Evolutionary conservation across 495 filamentous ascomycete genomes (phyloP).

Genomic region (Penicillium samsonianum): DNA sequence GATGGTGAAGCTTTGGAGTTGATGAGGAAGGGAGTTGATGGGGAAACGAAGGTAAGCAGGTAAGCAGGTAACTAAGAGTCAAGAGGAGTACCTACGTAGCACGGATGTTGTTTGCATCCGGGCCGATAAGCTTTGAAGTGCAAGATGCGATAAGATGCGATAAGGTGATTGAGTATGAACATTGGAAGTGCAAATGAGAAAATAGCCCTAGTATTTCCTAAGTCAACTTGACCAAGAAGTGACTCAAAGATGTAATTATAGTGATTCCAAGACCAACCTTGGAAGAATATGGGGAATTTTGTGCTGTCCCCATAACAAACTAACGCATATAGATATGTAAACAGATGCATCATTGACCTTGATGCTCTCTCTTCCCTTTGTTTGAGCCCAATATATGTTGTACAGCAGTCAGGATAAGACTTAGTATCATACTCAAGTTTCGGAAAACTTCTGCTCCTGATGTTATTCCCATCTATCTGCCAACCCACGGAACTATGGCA

Average conservation of each 20-base stretch:
- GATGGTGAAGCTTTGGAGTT: background rate
- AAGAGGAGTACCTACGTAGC: too few relatives aligned
- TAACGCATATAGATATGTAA: background rate
- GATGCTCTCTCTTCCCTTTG: too few relatives aligned
- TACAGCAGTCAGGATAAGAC: background rate
- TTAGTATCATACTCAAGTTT: background rate
- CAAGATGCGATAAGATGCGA: constrained; percentile 5
- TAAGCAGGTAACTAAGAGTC: too few relatives aligned
- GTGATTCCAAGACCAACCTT: too few relatives aligned
- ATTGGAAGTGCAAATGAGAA: too few relatives aligned
- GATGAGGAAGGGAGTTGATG: background rate
- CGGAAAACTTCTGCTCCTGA: background rate
- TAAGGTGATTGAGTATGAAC: background rate
- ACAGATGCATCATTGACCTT: background rate
- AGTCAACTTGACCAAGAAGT: too few relatives aligned
- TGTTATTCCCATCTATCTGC: background rate
- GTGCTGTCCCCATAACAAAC: too few relatives aligned
- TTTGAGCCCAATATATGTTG: background rate
- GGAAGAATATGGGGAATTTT: too few relatives aligned
- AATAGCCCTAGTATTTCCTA: too few relatives aligned
- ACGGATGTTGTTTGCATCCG: constrained; percentile 8
- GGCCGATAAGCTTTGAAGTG: constrained; percentile 4
- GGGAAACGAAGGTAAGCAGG: background rate
- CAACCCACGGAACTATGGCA: background rate
- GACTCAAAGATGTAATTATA: too few relatives aligned